Evolutionary conservation across 768 basidiomycete genomes (phyloP), one percentile per base, ranked within the genome.

Genomic region (Mycena sanguinolenta): DNA sequence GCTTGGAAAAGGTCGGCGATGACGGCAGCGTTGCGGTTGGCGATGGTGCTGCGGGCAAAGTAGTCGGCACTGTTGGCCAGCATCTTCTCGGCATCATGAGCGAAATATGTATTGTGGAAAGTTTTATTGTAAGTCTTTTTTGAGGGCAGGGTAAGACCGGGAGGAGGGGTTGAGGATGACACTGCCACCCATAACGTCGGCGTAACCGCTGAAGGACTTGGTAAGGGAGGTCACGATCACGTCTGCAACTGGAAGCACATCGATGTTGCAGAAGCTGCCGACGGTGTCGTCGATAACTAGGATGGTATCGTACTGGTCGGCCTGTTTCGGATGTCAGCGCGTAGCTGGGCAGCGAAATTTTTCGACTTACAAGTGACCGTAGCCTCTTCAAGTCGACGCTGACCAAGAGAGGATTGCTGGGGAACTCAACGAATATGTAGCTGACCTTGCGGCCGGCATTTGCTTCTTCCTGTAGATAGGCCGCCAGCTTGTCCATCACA

Each of bases 21-120:
- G 63, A 84, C 85, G 77, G 90, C 89, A n/a, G 93, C 82, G 77
- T 92, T 95, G 36, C 78, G 79, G 79, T 95, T 91, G 78, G 92
- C 90, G 65, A 78, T 76, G 59, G 81, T 82, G 72, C 91, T 83
- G 65, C 93, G 91, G 12, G 79, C 81, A 28, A 82, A 74, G 80
- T 93, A 94, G 79, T 93, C 87, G 61, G 93, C 90, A n/a, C 93
- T 94, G 78, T 95, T 95, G 65, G 93, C 88, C 76, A 94, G 93
- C 89, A 95, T 90, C 83, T 88, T 92, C 63, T 94, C 85, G 38
- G 91, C 92, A 76, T 95, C 93, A 73, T 92, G 91, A n/a, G 84
- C 83, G 72, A 89, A 94, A 79, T 90, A 94, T 19, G 78, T 82
- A 75, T 95, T 92, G 75, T 92, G 91, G 79, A 89, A 93, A 10